Evolutionary conservation across 2,329 filamentous ascomycete genomes (phyloP).

Genomic region (Endothia cerciana): DNA sequence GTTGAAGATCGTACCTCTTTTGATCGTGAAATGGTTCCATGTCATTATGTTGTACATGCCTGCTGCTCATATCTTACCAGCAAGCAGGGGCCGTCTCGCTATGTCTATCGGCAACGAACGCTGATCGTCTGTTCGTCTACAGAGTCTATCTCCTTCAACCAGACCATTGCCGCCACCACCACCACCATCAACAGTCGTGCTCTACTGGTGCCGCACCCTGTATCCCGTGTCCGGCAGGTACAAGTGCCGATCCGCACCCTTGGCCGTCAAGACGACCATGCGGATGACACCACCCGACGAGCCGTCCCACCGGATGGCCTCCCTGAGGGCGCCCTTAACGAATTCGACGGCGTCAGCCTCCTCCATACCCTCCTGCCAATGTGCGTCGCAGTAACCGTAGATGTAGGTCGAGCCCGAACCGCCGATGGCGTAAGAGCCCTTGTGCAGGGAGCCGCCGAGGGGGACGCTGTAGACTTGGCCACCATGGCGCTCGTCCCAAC

Average conservation of each 20-base stretch:
- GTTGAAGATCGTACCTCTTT: not conserved
- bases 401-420: conserved; percentile 99
- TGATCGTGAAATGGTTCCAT: conserved; percentile 12
- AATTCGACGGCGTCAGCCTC: conserved; percentile 89
- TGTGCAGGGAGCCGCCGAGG: conserved; percentile 94
- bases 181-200: conserved; percentile 22
- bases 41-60: conserved; percentile 19
- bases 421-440: conserved; percentile 93
- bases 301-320: conserved; percentile 99
- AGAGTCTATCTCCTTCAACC: not conserved
- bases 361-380: conserved; percentile 95
- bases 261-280: conserved; percentile 92
- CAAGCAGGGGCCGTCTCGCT: conserved; percentile 3
- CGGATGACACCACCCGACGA: conserved; percentile 98
- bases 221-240: conserved; percentile 95
- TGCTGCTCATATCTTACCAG: conserved; percentile 6
- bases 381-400: conserved; percentile 95
- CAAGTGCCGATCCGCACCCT: conserved; percentile 88
- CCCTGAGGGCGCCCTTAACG: conserved; percentile 85
- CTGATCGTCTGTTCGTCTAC: not conserved
- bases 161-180: not conserved
- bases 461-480: conserved; percentile 98
- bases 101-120: conserved; percentile 2
- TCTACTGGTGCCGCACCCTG: conserved; percentile 68
- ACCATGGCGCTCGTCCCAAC: conserved; percentile 92